A percentile compares a stretch with the other conserved stretches of the same genome.
Evolutionary conservation across 371 early-diverging fungal genomes (phyloP).

Genomic region (Lichtheimia hyalospora): DNA sequence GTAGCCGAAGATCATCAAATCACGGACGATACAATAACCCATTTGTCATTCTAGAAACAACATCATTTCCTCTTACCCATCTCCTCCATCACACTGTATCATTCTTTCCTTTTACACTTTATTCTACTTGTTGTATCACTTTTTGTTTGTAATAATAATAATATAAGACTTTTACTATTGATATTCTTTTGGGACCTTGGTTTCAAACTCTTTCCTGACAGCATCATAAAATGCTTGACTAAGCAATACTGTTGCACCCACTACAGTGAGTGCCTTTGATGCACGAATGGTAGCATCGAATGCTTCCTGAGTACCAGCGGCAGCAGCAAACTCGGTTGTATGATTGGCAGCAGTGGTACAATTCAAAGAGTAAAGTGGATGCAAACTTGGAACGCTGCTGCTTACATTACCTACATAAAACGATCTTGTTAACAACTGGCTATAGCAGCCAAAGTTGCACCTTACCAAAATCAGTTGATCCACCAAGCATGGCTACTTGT

Average conservation of each 20-base stretch:
- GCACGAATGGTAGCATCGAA: constrained; percentile 50
- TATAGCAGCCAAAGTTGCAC: constrained; percentile 52
- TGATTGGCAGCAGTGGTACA: constrained; percentile 54
- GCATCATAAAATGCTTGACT: not conserved
- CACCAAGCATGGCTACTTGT: constrained; percentile 32
- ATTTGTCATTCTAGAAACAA: no score
- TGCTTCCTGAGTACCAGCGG: constrained; percentile 57
- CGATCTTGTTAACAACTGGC: constrained; percentile 60
- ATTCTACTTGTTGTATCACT: no score
- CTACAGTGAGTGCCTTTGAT: constrained; percentile 3
- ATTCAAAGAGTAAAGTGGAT: constrained; percentile 34
- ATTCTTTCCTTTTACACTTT: no score
- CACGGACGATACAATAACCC: not conserved
- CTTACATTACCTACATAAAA: constrained; percentile 67
- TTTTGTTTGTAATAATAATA: no score
- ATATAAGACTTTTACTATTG: no score
- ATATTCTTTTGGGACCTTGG: no score
- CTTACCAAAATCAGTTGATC: constrained; percentile 77
- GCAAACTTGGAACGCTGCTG: constrained; percentile 36
- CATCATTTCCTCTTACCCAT: no score
- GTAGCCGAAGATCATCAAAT: constrained; percentile 1
- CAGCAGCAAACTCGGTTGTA: constrained; percentile 60
- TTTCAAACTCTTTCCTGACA: constrained; percentile 1
- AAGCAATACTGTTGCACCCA: not conserved
- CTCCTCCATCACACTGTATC: no score